Conservation (phyloP, 768 basidiomycete species). For the Coprinellus micaceus region DNA sequence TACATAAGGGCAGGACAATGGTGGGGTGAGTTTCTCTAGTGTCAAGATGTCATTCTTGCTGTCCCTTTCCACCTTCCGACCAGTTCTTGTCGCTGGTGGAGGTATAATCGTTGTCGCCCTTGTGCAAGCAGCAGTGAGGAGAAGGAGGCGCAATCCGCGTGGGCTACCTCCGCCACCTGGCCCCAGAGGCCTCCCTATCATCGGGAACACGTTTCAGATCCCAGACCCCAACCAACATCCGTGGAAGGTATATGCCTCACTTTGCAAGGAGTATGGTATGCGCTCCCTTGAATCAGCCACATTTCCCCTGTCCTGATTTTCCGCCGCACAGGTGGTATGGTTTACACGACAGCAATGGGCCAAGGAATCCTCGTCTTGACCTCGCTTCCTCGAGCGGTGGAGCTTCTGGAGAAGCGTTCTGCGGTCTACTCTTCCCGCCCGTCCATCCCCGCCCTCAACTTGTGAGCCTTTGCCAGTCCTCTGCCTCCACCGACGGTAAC, state of each 20-base stretch:
- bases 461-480: neutral
- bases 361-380: conserved; percentile 24
- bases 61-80: no score
- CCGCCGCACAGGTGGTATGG: conserved; percentile 3
- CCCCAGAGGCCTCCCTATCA: conserved; percentile 35
- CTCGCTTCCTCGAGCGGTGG: conserved; percentile 19
- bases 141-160: neutral
- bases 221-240: conserved; percentile 26
- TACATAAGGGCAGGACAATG: no score
- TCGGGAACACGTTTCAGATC: conserved; percentile 44
- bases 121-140: no score
- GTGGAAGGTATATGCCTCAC: conserved; percentile 36
- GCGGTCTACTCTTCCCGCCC: conserved; percentile 23
- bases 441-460: neutral
- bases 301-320: neutral
- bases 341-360: conserved; percentile 24
- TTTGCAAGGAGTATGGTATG: conserved; percentile 35
- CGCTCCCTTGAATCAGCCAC: no score
- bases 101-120: no score
- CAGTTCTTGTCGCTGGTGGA: no score
- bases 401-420: conserved; percentile 27
- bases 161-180: conserved; percentile 32
- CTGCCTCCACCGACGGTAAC: no score
- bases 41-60: no score
- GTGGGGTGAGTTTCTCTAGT: no score